Evolutionary conservation across 768 basidiomycete genomes (phyloP), one percentile per base, ranked within the genome.

Genomic region (Rhizopogon roseolus): DNA sequence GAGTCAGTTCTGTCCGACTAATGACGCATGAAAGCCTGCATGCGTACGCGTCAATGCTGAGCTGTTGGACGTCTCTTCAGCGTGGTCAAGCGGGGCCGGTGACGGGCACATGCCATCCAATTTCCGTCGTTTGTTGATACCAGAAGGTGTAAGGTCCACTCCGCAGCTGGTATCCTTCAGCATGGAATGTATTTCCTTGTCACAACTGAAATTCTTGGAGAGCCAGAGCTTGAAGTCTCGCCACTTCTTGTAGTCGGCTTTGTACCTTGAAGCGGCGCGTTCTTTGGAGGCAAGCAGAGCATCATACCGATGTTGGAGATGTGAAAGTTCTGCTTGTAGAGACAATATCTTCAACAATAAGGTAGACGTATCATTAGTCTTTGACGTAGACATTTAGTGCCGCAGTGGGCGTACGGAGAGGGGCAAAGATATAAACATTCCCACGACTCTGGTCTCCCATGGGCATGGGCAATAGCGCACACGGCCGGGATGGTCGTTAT

Each of bases 181-280:
- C 16, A 53, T 55, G 6, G 64, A 53, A 41, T 60, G 66, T 38
- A 66, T 58, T 10, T 70, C 61, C 3, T 61, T 60, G 34, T 68
- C 64, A n/a, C 64, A 55, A 16, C 62, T 64, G 13, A 71, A 60
- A 38, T 77, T 69, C 32, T 57, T 60, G 44, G 71, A 71, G 5
- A 80, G 58, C 76, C 75, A 81, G 28, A 64, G 56, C 49, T 75
- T 76, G 59, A 80, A 72, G 14, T 60, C 61, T 41, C 66, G 66
- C 81, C 81, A 86, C 54, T 73, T 78, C 63, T 76, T 76, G 66
- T 76, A 82, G 62, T 86, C 80, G 17, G 57, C 54, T 55, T 77
- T 74, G 64, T 81, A 81, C 17, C 74, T 76, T 19, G 65, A 70
- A 10, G 73, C 73, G 11, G 76, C 76, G 1, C 77, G 73, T 49